Evolutionary conservation across 1,284 basidiomycete species (phyloP).

Genomic region (Anthracocystis walkeri): DNA sequence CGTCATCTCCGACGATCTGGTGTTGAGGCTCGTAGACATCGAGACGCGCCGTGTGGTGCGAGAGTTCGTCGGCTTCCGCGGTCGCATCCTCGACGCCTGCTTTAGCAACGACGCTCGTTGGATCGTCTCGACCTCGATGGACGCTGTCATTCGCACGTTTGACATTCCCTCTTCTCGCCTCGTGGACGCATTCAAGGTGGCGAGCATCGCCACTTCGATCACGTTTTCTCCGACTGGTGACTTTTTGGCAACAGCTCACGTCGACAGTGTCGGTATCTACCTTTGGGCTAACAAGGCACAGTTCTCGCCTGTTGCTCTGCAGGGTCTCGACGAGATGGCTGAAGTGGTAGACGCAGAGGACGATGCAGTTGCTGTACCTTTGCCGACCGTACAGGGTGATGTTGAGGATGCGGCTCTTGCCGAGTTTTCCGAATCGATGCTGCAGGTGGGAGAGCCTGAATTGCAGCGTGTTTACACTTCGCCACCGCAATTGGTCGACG

Average conservation of each 20-base stretch:
- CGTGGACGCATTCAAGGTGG: slow-evolving; percentile 90
- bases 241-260: slow-evolving; percentile 93
- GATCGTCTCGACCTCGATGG: slow-evolving; percentile 87
- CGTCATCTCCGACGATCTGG: slow-evolving; percentile 84
- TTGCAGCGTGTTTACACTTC: slow-evolving; percentile 59
- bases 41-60: slow-evolving; percentile 89
- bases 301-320: slow-evolving; percentile 85
- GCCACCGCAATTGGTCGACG: slow-evolving; percentile 72
- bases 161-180: slow-evolving; percentile 92
- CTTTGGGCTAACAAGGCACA: slow-evolving; percentile 98
- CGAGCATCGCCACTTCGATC: slow-evolving; percentile 89
- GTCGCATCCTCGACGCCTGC: slow-evolving; percentile 59
- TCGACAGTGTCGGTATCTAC: slow-evolving; percentile 92
- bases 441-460: slow-evolving; percentile 52
- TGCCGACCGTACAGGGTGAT: slow-evolving; percentile 54
- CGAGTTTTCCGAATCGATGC: slow-evolving; percentile 74
- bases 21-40: slow-evolving; percentile 87
- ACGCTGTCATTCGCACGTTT: slow-evolving; percentile 92
- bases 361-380: slow-evolving; percentile 19
- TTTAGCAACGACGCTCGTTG: slow-evolving; percentile 95
- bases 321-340: slow-evolving; percentile 82
- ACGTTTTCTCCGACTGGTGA: slow-evolving; percentile 94
- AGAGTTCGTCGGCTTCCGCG: slow-evolving; percentile 75
- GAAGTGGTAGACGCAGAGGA: slow-evolving; percentile 71
- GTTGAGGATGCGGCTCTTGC: slow-evolving; percentile 77